Conservation (phyloP, 257 asterid species). For the Jaltomata sinuosa region DNA sequence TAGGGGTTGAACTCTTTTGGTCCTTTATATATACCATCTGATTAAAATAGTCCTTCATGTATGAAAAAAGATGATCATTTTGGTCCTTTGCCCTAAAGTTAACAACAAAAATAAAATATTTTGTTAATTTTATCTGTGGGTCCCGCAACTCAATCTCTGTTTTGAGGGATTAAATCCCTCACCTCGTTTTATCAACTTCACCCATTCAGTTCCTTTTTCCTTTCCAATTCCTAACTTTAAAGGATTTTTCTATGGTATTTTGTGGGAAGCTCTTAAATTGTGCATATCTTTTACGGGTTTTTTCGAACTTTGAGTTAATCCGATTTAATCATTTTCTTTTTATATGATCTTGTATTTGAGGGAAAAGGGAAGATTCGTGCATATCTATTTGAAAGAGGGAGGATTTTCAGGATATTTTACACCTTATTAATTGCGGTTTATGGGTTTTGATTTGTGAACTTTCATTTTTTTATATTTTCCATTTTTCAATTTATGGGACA, state of each 20-base stretch:
- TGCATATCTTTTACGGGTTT: not conserved
- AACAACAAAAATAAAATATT: too few relatives aligned
- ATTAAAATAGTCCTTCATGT: too few relatives aligned
- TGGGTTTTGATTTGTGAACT: conserved; percentile 2
- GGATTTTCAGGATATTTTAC: not conserved
- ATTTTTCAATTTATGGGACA: not conserved
- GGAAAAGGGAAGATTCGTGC: conserved; percentile 10
- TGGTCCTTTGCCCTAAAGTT: too few relatives aligned
- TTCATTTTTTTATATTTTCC: not conserved
- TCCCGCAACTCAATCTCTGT: too few relatives aligned
- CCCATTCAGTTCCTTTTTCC: not conserved
- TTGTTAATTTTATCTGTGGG: too few relatives aligned
- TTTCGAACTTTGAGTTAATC: conserved; percentile 4
- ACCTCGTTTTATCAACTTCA: not conserved
- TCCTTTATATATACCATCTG: too few relatives aligned
- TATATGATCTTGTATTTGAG: conserved; percentile 5
- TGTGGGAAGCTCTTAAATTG: too few relatives aligned
- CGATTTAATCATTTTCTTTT: not conserved
- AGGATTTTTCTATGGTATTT: too few relatives aligned
- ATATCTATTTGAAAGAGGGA: not conserved
- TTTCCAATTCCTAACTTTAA: not conserved
- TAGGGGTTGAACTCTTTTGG: too few relatives aligned
- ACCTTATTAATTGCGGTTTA: not conserved
- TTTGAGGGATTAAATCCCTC: too few relatives aligned
- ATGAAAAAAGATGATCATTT: too few relatives aligned